Evolutionary conservation across 2,329 filamentous ascomycete species (phyloP).

Genomic region (Colletotrichum sp.): DNA sequence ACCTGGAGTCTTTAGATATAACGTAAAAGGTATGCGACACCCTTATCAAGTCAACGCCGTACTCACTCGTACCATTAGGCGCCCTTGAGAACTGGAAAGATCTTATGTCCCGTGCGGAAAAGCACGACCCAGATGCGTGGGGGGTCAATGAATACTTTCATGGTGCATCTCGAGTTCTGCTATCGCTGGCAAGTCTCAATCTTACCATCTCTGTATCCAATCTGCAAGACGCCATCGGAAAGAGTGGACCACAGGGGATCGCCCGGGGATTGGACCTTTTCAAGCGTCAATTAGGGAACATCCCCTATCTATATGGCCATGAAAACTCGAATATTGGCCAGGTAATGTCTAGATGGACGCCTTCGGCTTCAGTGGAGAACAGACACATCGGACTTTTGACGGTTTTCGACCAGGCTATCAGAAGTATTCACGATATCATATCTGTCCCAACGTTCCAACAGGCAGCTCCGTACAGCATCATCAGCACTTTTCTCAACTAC

Average conservation of each 20-base stretch:
- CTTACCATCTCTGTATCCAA: background rate
- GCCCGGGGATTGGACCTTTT: background rate
- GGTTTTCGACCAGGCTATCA: background rate
- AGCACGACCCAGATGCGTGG: background rate
- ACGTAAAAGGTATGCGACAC: background rate
- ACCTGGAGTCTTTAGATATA: background rate
- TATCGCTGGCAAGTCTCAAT: background rate
- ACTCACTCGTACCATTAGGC: background rate
- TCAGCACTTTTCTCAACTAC: background rate
- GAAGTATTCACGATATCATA: background rate
- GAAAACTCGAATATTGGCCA: no score
- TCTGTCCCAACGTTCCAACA: background rate
- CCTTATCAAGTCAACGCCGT: background rate
- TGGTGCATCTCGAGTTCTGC: background rate
- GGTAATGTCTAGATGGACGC: background rate
- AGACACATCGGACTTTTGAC: background rate
- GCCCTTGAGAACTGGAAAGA: background rate
- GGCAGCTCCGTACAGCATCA: background rate
- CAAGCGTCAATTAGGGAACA: background rate
- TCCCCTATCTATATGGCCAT: background rate
- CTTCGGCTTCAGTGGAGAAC: background rate
- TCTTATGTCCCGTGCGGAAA: background rate
- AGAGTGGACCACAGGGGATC: background rate
- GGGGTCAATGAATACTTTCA: background rate
- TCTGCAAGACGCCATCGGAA: background rate